Conservation (phyloP, 305 asterid species). For the Ajuga reptans region DNA sequence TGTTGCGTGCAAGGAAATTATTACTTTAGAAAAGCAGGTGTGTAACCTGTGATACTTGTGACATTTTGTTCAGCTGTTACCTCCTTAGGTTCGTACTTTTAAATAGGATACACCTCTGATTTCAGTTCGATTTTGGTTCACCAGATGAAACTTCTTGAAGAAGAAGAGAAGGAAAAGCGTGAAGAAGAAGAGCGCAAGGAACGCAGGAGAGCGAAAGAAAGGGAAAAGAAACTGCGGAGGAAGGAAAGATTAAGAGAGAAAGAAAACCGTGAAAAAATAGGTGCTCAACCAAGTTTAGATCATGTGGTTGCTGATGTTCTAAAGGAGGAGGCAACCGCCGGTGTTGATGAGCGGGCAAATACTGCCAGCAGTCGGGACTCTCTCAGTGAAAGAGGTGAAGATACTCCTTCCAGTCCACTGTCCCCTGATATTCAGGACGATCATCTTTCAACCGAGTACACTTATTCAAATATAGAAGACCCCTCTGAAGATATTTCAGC, state of each 20-base stretch:
- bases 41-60: slow-evolving; percentile 17
- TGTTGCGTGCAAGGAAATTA: slow-evolving; percentile 94
- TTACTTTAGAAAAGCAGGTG: slow-evolving; percentile 94
- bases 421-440: slow-evolving; percentile 51
- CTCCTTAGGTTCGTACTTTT: slow-evolving; percentile 8
- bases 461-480: slow-evolving; percentile 37
- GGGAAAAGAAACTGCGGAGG: slow-evolving; percentile 83
- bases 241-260: slow-evolving; percentile 85
- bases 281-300: slow-evolving; percentile 35
- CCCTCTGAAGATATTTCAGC: slow-evolving; percentile 41
- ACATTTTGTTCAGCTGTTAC: slow-evolving; percentile 24
- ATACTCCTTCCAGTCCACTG: slow-evolving; percentile 38
- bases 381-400: slow-evolving; percentile 46
- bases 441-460: slow-evolving; percentile 42
- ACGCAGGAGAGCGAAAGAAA: slow-evolving; percentile 78
- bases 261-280: slow-evolving; percentile 63
- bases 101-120: slow-evolving; percentile 23
- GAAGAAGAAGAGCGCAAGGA: slow-evolving; percentile 70
- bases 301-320: slow-evolving; percentile 31
- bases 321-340: slow-evolving; percentile 36
- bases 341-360: slow-evolving; percentile 37
- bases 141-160: slow-evolving; percentile 94
- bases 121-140: slow-evolving; percentile 23
- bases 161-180: slow-evolving; percentile 87
- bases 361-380: slow-evolving; percentile 37